Conservation (phyloP, 2,329 filamentous ascomycete species). For the Boeremia lycopersici region DNA sequence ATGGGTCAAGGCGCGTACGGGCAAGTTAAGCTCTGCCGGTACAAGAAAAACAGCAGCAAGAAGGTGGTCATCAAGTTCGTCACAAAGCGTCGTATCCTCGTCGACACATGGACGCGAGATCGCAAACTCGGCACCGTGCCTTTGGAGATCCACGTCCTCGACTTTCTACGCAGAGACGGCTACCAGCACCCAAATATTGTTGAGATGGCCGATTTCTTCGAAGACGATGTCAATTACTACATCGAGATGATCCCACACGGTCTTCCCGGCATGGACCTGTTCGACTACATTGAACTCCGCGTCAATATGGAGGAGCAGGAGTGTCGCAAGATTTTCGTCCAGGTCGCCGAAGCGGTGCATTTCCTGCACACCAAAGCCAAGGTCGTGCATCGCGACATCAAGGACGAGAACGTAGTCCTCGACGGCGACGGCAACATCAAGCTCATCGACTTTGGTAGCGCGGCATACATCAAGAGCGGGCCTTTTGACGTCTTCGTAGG, state of each 20-base stretch:
- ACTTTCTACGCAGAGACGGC: conserved; percentile 81
- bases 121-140: conserved; percentile 91
- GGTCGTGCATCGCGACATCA: conserved; percentile 97
- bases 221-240: conserved; percentile 91
- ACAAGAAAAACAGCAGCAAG: conserved; percentile 74
- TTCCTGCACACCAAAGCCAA: conserved; percentile 89
- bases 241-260: conserved; percentile 98
- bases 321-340: conserved; percentile 91
- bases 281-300: conserved; percentile 96
- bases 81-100: conserved; percentile 92
- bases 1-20: conserved; percentile 99
- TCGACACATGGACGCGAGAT: conserved; percentile 98
- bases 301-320: conserved; percentile 96
- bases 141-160: conserved; percentile 93
- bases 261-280: conserved; percentile 95
- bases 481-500: conserved; percentile 99
- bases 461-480: conserved; percentile 96
- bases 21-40: conserved; percentile 91
- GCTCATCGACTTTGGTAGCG: conserved; percentile 96
- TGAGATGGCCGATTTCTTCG: conserved; percentile 72
- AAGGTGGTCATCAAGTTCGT: conserved; percentile 98
- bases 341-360: conserved; percentile 87
- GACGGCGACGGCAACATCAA: conserved; percentile 96
- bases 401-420: conserved; percentile 96
- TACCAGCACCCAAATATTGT: conserved; percentile 70